These are phyloP conservation scores for Lodderomyces pseudojiufengensis DNA, from an alignment of 1,139 yeast genomes.

Conservation along the genomic window DNA sequence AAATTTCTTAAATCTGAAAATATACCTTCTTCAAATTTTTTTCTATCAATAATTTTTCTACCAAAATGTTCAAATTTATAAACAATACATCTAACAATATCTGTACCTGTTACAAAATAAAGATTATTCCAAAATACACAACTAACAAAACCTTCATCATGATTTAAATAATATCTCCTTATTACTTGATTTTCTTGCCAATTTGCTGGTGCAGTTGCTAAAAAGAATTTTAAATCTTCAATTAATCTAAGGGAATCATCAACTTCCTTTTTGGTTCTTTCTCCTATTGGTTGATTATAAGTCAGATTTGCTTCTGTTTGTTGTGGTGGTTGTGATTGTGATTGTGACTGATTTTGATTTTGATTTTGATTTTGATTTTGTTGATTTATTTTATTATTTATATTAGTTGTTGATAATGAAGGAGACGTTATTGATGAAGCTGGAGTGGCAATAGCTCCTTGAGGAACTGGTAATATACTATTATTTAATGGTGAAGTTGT, in stretches of 20 bases:
- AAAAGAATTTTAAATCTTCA: conserved; percentile 76
- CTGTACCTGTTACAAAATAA: conserved; percentile 92
- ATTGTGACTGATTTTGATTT: neutral
- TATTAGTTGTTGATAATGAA: too few relatives aligned
- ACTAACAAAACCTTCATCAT: conserved; percentile 85
- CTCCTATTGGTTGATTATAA: neutral
- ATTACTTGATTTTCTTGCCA: conserved; percentile 91
- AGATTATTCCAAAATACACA: conserved; percentile 92
- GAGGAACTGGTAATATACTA: neutral
- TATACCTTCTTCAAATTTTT: conserved; percentile 95
- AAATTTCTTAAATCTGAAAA: conserved; percentile 86
- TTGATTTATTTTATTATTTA: too few relatives aligned
- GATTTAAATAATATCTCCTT: conserved; percentile 78
- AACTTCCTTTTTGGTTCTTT: conserved; percentile 18
- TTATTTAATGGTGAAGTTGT: too few relatives aligned
- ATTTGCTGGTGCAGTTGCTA: conserved; percentile 91
- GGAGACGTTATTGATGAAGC: too few relatives aligned
- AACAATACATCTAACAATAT: conserved; percentile 87
- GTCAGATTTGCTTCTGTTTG: conserved; percentile 1
- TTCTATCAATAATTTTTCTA: conserved; percentile 74
- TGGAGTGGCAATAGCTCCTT: neutral
- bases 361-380: neutral
- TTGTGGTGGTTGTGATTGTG: neutral
- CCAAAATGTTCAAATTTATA: conserved; percentile 92
- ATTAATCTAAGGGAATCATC: conserved; percentile 58